These are phyloP conservation scores for Hyphodiscus hymeniophilus DNA, from an alignment of 495 filamentous ascomycete genomes.

Conservation along the genomic window DNA sequence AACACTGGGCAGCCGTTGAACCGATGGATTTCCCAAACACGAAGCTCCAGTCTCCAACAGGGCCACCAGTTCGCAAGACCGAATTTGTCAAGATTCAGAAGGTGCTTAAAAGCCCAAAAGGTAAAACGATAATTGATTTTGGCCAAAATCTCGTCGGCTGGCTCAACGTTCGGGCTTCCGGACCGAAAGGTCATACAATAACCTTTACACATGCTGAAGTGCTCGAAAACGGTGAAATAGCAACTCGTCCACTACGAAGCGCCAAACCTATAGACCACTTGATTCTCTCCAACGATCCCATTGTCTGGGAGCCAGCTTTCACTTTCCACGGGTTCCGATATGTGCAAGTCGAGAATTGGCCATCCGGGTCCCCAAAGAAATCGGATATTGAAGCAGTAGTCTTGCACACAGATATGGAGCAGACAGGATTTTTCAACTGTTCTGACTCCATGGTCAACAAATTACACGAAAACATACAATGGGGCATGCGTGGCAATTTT, in stretches of 20 bases:
- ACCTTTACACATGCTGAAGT: slow-evolving; percentile 44
- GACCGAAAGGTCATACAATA: slow-evolving; percentile 28
- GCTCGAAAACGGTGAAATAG: slow-evolving; percentile 42
- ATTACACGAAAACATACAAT: slow-evolving; percentile 40
- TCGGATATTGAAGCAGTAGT: slow-evolving; percentile 35
- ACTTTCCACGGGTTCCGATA: slow-evolving; percentile 52
- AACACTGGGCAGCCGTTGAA: slow-evolving; percentile 4
- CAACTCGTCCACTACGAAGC: slow-evolving; percentile 37
- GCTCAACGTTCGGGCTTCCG: slow-evolving; percentile 30
- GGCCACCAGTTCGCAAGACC: slow-evolving; percentile 12
- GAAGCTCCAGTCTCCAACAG: slow-evolving; percentile 8
- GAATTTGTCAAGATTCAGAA: slow-evolving; percentile 26
- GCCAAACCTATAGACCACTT: slow-evolving; percentile 38
- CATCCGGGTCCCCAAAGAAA: slow-evolving; percentile 15
- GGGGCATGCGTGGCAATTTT: slow-evolving; percentile 49
- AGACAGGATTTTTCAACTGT: slow-evolving; percentile 37
- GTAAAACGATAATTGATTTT: slow-evolving; percentile 43
- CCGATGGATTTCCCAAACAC: slow-evolving; percentile 9
- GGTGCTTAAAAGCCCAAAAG: slow-evolving; percentile 35
- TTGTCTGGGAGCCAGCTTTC: slow-evolving; percentile 36
- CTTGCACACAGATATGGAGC: slow-evolving; percentile 41
- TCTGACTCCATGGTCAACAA: slow-evolving; percentile 39
- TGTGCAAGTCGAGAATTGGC: slow-evolving; percentile 42
- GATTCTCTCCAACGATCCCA: slow-evolving; percentile 23
- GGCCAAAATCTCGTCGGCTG: slow-evolving; percentile 49